phyloP scores from a whole-genome alignment of 768 basidiomycete genomes.

The Calocybe gangraenosa region DNA sequence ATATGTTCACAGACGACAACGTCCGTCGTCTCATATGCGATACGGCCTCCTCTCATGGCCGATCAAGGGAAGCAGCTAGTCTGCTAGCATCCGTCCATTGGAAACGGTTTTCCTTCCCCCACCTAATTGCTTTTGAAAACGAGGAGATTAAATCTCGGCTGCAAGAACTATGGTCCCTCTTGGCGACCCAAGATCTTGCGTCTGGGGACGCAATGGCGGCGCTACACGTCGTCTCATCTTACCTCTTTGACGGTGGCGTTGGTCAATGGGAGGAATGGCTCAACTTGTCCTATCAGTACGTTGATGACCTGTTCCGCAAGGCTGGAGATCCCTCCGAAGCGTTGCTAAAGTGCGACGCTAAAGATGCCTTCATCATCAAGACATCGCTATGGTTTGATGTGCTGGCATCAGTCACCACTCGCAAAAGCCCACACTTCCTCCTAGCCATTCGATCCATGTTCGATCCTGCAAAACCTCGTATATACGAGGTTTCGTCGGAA shows the following conservation, averaged over 20 bases:
- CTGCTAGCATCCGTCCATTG: slow-evolving; percentile 61
- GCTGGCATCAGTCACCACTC: slow-evolving; percentile 71
- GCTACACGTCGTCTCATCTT: slow-evolving; percentile 68
- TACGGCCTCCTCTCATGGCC: slow-evolving; percentile 40
- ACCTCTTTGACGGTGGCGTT: slow-evolving; percentile 73
- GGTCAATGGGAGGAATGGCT: slow-evolving; percentile 72
- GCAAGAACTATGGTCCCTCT: slow-evolving; percentile 19
- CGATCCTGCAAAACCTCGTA: slow-evolving; percentile 36
- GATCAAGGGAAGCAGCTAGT: slow-evolving; percentile 55
- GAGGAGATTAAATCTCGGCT: slow-evolving; percentile 21
- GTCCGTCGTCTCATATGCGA: slow-evolving; percentile 45
- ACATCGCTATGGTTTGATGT: slow-evolving; percentile 89
- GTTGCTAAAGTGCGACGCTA: slow-evolving; percentile 39
- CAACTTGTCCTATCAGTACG: slow-evolving; percentile 53
- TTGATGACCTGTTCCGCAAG: slow-evolving; percentile 38
- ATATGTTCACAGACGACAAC: slow-evolving; percentile 56
- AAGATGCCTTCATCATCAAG: slow-evolving; percentile 73
- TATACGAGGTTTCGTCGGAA: slow-evolving; percentile 24
- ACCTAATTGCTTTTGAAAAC: slow-evolving; percentile 20
- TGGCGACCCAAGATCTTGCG: slow-evolving; percentile 24
- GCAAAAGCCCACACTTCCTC: slow-evolving; percentile 53
- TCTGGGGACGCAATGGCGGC: slow-evolving; percentile 79
- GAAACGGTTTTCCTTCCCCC: slow-evolving; percentile 19
- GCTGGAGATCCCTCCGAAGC: slow-evolving; percentile 39
- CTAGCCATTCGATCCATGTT: slow-evolving; percentile 54